Evolutionary conservation across 306 rosid species (phyloP).

Genomic region (Quillaja saponaria): DNA sequence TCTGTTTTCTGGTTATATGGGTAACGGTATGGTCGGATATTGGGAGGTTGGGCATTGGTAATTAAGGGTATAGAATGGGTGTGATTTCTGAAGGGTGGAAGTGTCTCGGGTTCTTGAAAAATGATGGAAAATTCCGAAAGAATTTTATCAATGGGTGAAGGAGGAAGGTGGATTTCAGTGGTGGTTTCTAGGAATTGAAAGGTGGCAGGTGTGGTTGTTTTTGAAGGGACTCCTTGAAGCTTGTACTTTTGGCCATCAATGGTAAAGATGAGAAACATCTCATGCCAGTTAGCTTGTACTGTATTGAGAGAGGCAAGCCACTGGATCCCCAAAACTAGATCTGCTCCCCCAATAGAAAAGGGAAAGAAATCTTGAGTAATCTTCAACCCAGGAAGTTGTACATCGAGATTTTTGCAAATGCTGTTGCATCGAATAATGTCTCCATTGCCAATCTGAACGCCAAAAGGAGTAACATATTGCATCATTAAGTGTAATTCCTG

Average conservation of each 20-base stretch:
- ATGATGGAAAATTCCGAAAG: background rate
- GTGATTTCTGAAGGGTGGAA: background rate
- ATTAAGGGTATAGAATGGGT: background rate
- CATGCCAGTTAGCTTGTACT: background rate
- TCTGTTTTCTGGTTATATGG: background rate
- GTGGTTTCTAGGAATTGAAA: background rate
- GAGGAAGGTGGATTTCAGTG: background rate
- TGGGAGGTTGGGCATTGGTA: background rate
- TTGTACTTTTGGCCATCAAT: background rate
- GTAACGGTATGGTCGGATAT: background rate
- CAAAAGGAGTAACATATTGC: background rate
- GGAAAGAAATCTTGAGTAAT: background rate
- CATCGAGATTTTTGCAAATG: background rate
- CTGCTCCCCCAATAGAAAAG: background rate
- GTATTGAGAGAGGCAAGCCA: background rate
- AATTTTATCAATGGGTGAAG: background rate
- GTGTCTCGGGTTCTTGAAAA: background rate
- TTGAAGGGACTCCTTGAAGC: background rate
- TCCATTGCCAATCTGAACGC: background rate
- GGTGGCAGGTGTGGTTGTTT: background rate
- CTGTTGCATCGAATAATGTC: background rate
- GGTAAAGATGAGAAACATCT: background rate
- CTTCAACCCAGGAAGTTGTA: background rate
- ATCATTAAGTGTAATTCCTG: background rate
- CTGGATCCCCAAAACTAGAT: background rate